Evolutionary conservation across 148 eudicot species (phyloP).

Genomic region (Nepenthes gracilis): DNA sequence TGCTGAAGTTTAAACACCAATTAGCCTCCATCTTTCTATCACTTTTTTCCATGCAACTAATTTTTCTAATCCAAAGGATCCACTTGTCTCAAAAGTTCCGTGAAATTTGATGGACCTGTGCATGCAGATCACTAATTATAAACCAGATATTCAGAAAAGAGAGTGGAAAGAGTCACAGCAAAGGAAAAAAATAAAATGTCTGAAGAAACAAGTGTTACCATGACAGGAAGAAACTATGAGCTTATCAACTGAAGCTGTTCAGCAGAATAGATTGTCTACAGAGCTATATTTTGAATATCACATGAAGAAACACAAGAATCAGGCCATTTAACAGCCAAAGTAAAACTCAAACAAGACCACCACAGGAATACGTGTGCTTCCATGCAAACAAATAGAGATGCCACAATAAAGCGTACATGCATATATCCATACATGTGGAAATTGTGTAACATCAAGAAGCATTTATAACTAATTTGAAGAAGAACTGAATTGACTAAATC

Average conservation of each 20-base stretch:
- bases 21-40: conserved; percentile 5
- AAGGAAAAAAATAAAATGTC: background rate
- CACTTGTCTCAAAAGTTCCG: conserved; percentile 8
- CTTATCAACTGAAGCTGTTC: too few relatives aligned
- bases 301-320: background rate
- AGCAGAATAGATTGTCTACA: background rate
- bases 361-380: too few relatives aligned
- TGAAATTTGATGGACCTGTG: conserved; percentile 13
- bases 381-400: too few relatives aligned
- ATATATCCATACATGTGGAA: too few relatives aligned
- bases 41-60: background rate
- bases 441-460: too few relatives aligned
- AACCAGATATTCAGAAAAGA: background rate
- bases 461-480: too few relatives aligned
- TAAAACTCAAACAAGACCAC: too few relatives aligned
- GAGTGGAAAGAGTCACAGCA: background rate
- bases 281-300: background rate
- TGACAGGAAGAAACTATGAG: background rate
- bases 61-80: conserved; percentile 8
- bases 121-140: background rate
- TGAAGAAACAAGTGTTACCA: background rate
- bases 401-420: too few relatives aligned
- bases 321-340: too few relatives aligned
- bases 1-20: conserved; percentile 21
- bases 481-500: too few relatives aligned